These are phyloP conservation scores for Porphyrellus sp. DNA, from an alignment of 1,284 basidiomycete genomes.

Conservation along the genomic window DNA sequence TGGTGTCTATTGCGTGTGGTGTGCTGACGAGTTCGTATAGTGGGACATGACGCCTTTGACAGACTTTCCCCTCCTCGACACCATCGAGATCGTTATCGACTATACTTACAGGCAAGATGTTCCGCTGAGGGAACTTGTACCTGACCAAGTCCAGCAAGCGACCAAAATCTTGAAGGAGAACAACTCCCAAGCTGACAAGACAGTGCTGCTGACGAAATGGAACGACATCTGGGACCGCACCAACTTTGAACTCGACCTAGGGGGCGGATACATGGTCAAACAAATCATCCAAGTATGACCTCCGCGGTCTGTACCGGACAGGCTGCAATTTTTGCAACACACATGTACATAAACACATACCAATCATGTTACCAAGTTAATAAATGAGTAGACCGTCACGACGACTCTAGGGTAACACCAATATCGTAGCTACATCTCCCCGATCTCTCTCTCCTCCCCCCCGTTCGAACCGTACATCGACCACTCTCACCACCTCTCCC, in stretches of 20 bases:
- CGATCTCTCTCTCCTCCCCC: slow-evolving; percentile 18
- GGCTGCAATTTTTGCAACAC: no score
- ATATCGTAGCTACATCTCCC: slow-evolving; percentile 1
- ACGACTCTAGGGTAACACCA: slow-evolving; percentile 18
- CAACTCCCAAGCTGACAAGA: slow-evolving; percentile 12
- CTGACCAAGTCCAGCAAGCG: background rate
- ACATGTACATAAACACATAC: no score
- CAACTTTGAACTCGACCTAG: background rate
- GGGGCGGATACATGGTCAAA: background rate
- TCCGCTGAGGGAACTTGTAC: background rate
- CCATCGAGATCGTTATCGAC: slow-evolving; percentile 1
- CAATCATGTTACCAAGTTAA: no score
- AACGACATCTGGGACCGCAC: background rate
- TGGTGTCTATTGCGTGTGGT: background rate
- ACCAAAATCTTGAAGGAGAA: slow-evolving; percentile 2
- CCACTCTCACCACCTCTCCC: slow-evolving; percentile 49
- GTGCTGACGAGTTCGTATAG: background rate
- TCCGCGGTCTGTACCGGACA: no score
- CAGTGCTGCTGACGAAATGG: background rate
- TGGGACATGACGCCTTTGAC: background rate
- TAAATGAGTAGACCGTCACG: no score
- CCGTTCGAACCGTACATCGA: slow-evolving; percentile 49
- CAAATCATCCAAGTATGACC: slow-evolving; percentile 6
- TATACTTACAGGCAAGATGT: background rate
- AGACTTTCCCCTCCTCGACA: slow-evolving; percentile 3